Evolutionary conservation across 805 yeast genomes (phyloP).

Genomic region (Ogataea glucozyma): DNA sequence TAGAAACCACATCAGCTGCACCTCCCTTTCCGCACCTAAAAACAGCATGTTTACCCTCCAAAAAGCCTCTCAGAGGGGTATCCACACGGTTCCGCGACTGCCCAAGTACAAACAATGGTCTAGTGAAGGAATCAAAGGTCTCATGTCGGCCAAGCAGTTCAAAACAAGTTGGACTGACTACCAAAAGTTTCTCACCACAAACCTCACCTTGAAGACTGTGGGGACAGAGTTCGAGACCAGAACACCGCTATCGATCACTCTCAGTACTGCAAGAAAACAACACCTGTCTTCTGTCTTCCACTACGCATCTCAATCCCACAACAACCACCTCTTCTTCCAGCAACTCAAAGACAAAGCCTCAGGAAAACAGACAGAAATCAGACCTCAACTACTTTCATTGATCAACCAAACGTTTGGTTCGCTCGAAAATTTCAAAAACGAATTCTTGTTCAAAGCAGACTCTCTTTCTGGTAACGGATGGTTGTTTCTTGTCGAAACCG

Average conservation of each 20-base stretch:
- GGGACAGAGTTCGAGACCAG: constrained; percentile 82
- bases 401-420: constrained; percentile 42
- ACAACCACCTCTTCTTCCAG: constrained; percentile 86
- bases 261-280: constrained; percentile 65
- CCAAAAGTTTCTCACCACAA: constrained; percentile 64
- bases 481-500: constrained; percentile 68
- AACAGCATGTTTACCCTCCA: constrained; percentile 9
- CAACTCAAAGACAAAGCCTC: constrained; percentile 42
- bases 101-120: constrained; percentile 41
- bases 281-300: constrained; percentile 74
- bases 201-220: constrained; percentile 60
- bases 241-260: constrained; percentile 67
- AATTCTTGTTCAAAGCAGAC: constrained; percentile 52
- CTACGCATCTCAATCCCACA: constrained; percentile 86
- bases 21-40: no score
- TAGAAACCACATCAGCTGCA: no score
- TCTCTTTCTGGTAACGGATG: constrained; percentile 68
- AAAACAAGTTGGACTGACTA: constrained; percentile 77
- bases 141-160: constrained; percentile 67
- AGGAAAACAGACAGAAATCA: constrained; percentile 23
- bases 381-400: constrained; percentile 30
- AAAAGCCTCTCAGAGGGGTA: constrained; percentile 31
- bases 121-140: constrained; percentile 57
- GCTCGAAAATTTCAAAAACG: constrained; percentile 52
- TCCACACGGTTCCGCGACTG: constrained; percentile 68